These are phyloP conservation scores for Wickerhamomyces kurtzmanii DNA, from an alignment of 805 yeast species.

Conservation along the genomic window DNA sequence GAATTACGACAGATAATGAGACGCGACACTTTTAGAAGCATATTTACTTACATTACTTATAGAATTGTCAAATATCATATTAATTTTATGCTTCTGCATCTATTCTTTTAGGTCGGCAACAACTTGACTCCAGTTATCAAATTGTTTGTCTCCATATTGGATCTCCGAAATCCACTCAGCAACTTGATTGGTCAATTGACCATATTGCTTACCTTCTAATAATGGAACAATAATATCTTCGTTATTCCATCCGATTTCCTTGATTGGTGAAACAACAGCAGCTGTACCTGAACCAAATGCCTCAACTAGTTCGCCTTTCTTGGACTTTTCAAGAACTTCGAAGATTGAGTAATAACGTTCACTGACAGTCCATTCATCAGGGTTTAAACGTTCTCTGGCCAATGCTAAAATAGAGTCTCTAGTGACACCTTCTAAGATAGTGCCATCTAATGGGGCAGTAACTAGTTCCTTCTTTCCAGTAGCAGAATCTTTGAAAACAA, in stretches of 20 bases:
- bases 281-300: slow-evolving; percentile 98
- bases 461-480: slow-evolving; percentile 85
- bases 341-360: slow-evolving; percentile 79
- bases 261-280: slow-evolving; percentile 91
- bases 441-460: slow-evolving; percentile 96
- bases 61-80: neutral
- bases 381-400: slow-evolving; percentile 66
- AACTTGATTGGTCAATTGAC: slow-evolving; percentile 67
- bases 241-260: slow-evolving; percentile 75
- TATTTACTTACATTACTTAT: too few species aligned
- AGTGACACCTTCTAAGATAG: slow-evolving; percentile 93
- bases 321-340: slow-evolving; percentile 73
- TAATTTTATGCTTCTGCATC: too few species aligned
- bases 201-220: slow-evolving; percentile 68
- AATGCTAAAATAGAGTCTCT: slow-evolving; percentile 79
- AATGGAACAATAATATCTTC: slow-evolving; percentile 70
- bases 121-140: slow-evolving; percentile 38
- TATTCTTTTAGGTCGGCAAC: slow-evolving; percentile 23
- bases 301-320: slow-evolving; percentile 78
- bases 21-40: too few species aligned
- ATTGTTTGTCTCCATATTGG: slow-evolving; percentile 80
- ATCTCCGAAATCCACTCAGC: slow-evolving; percentile 81
- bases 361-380: slow-evolving; percentile 69
- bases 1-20: too few species aligned
- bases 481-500: slow-evolving; percentile 65